phyloP scores from a whole-genome alignment of 805 yeast species.

The Pichia membranifaciens region DNA sequence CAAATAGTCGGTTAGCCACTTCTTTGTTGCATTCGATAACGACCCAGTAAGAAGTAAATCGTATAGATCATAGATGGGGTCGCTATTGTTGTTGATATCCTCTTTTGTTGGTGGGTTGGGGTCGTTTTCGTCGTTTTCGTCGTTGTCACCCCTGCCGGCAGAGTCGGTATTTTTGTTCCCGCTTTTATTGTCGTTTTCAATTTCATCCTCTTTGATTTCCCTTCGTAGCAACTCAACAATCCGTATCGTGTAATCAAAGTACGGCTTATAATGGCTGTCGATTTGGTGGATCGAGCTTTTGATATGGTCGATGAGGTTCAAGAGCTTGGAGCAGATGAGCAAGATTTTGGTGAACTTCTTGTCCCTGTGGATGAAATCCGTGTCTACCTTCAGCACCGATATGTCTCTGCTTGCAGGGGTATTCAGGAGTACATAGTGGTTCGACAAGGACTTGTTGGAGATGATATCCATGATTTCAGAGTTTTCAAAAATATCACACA shows the following conservation, averaged over 20 bases:
- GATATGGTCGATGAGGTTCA: slow-evolving; percentile 31
- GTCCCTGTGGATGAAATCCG: slow-evolving; percentile 26
- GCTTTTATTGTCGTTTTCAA: neutral
- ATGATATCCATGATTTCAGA: neutral
- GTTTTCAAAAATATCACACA: slow-evolving; percentile 1
- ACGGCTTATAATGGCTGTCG: slow-evolving; percentile 30
- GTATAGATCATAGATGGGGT: slow-evolving; percentile 37
- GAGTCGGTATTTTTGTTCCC: too few species aligned
- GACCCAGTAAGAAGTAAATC: slow-evolving; percentile 50
- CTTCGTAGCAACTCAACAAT: slow-evolving; percentile 33
- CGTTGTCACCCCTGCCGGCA: neutral
- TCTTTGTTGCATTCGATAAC: slow-evolving; percentile 42
- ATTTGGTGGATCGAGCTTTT: slow-evolving; percentile 29
- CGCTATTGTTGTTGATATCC: slow-evolving; percentile 13
- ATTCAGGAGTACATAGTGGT: slow-evolving; percentile 24
- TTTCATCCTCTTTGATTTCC: slow-evolving; percentile 27
- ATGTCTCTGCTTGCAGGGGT: slow-evolving; percentile 15
- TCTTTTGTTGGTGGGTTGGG: neutral
- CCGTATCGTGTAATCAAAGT: slow-evolving; percentile 33
- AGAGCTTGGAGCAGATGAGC: slow-evolving; percentile 31
- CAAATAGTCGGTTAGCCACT: slow-evolving; percentile 58
- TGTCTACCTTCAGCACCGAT: slow-evolving; percentile 21
- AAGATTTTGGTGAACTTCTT: slow-evolving; percentile 29
- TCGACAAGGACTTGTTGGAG: slow-evolving; percentile 10
- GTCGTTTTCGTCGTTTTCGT: neutral